These are phyloP conservation scores for Mallotus repandus DNA, from an alignment of 441 rosid genomes.

Conservation along the genomic window DNA sequence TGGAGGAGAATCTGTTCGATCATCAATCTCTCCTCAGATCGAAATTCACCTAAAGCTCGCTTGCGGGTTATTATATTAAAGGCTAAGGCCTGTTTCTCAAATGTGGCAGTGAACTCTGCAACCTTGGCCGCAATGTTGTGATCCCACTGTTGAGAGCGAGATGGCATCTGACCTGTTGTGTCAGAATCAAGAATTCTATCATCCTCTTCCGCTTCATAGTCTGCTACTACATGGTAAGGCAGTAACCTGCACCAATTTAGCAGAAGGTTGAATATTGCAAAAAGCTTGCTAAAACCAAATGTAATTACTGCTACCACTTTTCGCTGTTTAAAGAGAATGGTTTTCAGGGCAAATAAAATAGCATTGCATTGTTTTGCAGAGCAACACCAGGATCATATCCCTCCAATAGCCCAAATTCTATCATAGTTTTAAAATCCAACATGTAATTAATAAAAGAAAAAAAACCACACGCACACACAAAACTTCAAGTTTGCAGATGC, in stretches of 20 bases:
- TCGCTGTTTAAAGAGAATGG: neutral
- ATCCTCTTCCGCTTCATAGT: slow-evolving; percentile 95
- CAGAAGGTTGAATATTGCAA: neutral
- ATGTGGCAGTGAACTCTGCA: slow-evolving; percentile 75
- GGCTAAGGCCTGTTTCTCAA: slow-evolving; percentile 82
- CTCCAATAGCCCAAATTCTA: too few species aligned
- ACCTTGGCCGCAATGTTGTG: slow-evolving; percentile 84
- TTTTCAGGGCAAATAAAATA: neutral
- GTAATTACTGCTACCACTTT: neutral
- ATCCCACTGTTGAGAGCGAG: slow-evolving; percentile 92
- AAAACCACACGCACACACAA: too few species aligned
- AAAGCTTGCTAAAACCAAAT: neutral
- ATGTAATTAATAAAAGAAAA: too few species aligned
- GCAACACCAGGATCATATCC: too few species aligned
- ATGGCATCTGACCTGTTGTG: slow-evolving; percentile 65
- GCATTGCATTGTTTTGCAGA: too few species aligned
- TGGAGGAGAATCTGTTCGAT: slow-evolving; percentile 70
- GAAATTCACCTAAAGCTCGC: slow-evolving; percentile 65
- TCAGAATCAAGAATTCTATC: slow-evolving; percentile 86
- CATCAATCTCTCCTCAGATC: slow-evolving; percentile 81
- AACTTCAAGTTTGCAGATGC: too few species aligned
- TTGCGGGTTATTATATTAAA: slow-evolving; percentile 74
- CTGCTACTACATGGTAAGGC: slow-evolving; percentile 91
- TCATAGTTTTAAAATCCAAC: too few species aligned
- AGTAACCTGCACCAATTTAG: slow-evolving; percentile 56